Evolutionary conservation across 331 rosid species (phyloP), one percentile per base, ranked within the genome.

Genomic region (Acacia concinna): DNA sequence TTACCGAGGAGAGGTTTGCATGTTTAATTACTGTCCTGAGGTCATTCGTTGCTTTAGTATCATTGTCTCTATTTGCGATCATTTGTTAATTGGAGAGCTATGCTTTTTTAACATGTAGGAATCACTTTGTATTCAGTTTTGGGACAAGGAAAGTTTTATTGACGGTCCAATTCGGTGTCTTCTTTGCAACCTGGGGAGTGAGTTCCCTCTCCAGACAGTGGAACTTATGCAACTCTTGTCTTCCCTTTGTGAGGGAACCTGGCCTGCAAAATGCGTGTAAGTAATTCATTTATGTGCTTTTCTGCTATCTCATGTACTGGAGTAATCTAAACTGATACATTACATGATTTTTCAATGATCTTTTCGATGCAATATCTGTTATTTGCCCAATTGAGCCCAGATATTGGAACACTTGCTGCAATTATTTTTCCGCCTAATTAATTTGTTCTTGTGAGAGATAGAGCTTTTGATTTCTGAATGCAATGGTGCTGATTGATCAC

Each of bases 251-350:
- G 97, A 91, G 85, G 97, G 98, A 79, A 62, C 88, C 41, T 95
- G 98, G 99, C 90, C 99, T 27, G 91, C 99, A 80, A 96, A 93
- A 80, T 93, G 99, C 63, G 97, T 88, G 99, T 93, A 79, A 93
- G 97, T 87, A 75, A 68, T 59, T 18, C 69, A 31, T 72, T 80
- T 25, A 25, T 78, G 59, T 69, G 38, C 13, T 71, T 71, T 34
- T 59, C 17, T 65, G 68, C 69, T 60, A 63, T 79, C 72, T 79
- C 74, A 27, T 78, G 47, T 31, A 68, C 54, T 74, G 69, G 44
- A 73, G 76, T 73, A 47, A 21, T 57, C 6, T 59, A 17, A 38
- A 40, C 69, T 38, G 54, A 74, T 74, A 25, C 41, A 28, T 25
- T 57, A 5, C 38, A 25, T 15, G 18, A 57, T 4, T 17, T 27